Percentiles rank a stretch among this genome's conserved stretches.
phyloP scores from a whole-genome alignment of 2,329 filamentous ascomycete species.

The Apiospora aurea region DNA sequence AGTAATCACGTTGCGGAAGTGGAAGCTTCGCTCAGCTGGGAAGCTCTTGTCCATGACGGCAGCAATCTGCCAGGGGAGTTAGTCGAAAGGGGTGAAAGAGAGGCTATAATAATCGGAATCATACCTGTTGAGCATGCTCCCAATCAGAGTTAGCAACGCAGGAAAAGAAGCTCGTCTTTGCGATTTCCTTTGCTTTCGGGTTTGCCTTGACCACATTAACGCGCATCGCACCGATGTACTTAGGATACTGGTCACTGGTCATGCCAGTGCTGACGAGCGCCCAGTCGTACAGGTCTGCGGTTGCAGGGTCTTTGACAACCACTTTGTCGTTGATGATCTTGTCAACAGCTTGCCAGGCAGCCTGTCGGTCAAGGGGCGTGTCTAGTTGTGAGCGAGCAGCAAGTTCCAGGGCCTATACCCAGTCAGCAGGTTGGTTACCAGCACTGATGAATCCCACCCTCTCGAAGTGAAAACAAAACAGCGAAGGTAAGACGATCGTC shows the following conservation, averaged over 20 bases:
- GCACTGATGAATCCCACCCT: background rate
- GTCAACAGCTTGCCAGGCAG: slow-evolving; percentile 53
- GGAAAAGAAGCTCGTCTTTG: slow-evolving; percentile 55
- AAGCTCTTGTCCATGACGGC: slow-evolving; percentile 60
- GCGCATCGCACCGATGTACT: slow-evolving; percentile 58
- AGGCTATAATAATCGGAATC: slow-evolving; percentile 18
- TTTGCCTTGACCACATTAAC: slow-evolving; percentile 59
- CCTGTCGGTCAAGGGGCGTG: slow-evolving; percentile 53
- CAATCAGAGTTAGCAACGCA: slow-evolving; percentile 64
- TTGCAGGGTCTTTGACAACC: slow-evolving; percentile 56
- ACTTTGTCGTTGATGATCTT: slow-evolving; percentile 55
- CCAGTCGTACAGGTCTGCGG: slow-evolving; percentile 63
- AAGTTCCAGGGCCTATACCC: slow-evolving; percentile 46
- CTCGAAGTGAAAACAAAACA: background rate
- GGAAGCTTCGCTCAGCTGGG: slow-evolving; percentile 53
- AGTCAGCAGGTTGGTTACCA: background rate
- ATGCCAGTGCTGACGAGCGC: slow-evolving; percentile 48
- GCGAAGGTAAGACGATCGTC: background rate
- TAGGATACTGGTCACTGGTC: slow-evolving; percentile 49
- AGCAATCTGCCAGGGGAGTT: slow-evolving; percentile 53
- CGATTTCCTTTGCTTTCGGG: slow-evolving; percentile 53
- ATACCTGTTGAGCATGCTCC: slow-evolving; percentile 63
- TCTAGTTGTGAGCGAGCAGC: slow-evolving; percentile 62
- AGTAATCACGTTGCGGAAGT: slow-evolving; percentile 63
- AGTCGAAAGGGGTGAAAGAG: slow-evolving; percentile 17